phyloP scores from a whole-genome alignment of 495 filamentous ascomycete species.

The Aspergillus ellipticus region DNA sequence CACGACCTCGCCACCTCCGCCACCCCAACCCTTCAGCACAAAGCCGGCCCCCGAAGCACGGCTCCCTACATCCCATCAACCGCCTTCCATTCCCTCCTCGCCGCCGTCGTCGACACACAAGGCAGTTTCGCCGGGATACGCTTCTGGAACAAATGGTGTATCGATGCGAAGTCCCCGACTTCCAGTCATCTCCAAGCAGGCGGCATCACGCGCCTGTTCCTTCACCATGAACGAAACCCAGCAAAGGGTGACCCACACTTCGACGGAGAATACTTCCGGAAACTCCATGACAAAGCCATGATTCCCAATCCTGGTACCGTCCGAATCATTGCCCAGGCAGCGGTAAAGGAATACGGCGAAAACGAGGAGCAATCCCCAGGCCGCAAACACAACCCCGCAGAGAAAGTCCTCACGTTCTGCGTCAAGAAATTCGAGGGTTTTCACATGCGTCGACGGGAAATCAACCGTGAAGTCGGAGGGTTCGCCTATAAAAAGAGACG shows the following conservation, averaged over 20 bases:
- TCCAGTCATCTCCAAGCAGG: constrained; percentile 25
- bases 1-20: constrained; percentile 18
- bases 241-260: constrained; percentile 27
- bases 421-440: constrained; percentile 30
- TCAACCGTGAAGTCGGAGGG: constrained; percentile 35
- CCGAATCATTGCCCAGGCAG: constrained; percentile 38
- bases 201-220: constrained; percentile 27
- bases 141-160: constrained; percentile 45
- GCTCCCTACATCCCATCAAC: constrained; percentile 27
- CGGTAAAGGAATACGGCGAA: constrained; percentile 28
- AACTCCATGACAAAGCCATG: constrained; percentile 24
- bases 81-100: constrained; percentile 48
- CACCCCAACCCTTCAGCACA: constrained; percentile 8
- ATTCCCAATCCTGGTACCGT: constrained; percentile 40
- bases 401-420: constrained; percentile 35
- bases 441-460: constrained; percentile 26
- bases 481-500: constrained; percentile 19
- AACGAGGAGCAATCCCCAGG: not conserved
- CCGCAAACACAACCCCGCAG: constrained; percentile 4
- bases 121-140: constrained; percentile 39
- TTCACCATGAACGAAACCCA: constrained; percentile 19
- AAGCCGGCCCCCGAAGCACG: constrained; percentile 11
- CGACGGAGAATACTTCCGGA: constrained; percentile 24
- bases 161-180: constrained; percentile 19
- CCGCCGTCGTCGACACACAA: constrained; percentile 42